These are phyloP conservation scores for Xylaria digitata DNA, from an alignment of 2,329 filamentous ascomycete genomes.

Conservation along the genomic window DNA sequence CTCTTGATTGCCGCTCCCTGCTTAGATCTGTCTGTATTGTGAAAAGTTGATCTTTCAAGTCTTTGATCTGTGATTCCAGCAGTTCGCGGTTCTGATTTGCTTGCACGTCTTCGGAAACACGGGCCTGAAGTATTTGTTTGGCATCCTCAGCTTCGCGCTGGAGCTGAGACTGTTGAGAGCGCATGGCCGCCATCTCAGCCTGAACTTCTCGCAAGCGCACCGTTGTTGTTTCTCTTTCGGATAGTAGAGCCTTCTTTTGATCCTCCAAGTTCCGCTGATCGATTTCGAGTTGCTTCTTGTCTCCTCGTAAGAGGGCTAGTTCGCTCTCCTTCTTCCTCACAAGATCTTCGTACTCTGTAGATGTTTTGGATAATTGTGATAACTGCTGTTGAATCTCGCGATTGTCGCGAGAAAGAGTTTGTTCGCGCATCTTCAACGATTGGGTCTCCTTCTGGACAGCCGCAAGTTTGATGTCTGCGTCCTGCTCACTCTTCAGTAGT, in stretches of 20 bases:
- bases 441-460: slow-evolving; percentile 83
- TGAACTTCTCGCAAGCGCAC: slow-evolving; percentile 83
- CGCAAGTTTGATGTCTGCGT: slow-evolving; percentile 86
- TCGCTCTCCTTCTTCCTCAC: slow-evolving; percentile 96
- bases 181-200: slow-evolving; percentile 87
- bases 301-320: slow-evolving; percentile 82
- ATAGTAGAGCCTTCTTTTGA: slow-evolving; percentile 76
- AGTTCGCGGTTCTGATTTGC: slow-evolving; percentile 83
- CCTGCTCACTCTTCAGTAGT: slow-evolving; percentile 85
- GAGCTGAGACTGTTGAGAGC: slow-evolving; percentile 83
- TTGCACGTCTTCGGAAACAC: slow-evolving; percentile 89
- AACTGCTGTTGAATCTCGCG: slow-evolving; percentile 85
- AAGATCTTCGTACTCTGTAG: slow-evolving; percentile 93
- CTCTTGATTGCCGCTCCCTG: slow-evolving; percentile 89
- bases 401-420: slow-evolving; percentile 83
- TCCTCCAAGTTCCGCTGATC: slow-evolving; percentile 83
- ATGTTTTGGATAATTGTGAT: slow-evolving; percentile 86
- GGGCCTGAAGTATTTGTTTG: slow-evolving; percentile 84
- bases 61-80: slow-evolving; percentile 86
- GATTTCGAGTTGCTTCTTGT: slow-evolving; percentile 84
- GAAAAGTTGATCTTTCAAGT: slow-evolving; percentile 87
- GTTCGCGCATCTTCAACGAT: slow-evolving; percentile 76
- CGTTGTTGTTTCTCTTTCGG: slow-evolving; percentile 83
- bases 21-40: slow-evolving; percentile 89
- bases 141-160: slow-evolving; percentile 91